These are phyloP conservation scores for Rhexocercosporidium sp. DNA, from an alignment of 2,329 filamentous ascomycete genomes.

Conservation along the genomic window DNA sequence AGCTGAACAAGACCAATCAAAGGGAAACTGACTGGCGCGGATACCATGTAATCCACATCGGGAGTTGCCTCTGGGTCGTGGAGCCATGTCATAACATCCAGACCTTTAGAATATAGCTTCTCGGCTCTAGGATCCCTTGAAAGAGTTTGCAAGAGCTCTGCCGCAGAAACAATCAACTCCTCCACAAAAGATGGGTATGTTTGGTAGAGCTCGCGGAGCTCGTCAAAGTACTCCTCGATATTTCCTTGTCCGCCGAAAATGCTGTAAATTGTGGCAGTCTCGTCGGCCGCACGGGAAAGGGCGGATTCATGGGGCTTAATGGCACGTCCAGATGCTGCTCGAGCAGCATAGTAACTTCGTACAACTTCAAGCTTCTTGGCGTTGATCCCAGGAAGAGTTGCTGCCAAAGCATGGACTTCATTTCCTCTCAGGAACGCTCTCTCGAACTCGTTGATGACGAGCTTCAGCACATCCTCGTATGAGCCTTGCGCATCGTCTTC, in stretches of 20 bases:
- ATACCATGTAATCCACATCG: conserved; percentile 92
- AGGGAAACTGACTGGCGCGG: conserved; percentile 92
- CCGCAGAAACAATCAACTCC: conserved; percentile 80
- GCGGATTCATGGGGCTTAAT: conserved; percentile 95
- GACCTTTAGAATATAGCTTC: conserved; percentile 96
- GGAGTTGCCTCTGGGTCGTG: conserved; percentile 88
- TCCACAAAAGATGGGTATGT: conserved; percentile 92
- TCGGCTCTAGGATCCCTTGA: conserved; percentile 84
- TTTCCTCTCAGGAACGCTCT: conserved; percentile 93
- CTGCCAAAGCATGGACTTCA: conserved; percentile 90
- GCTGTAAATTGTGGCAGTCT: conserved; percentile 83
- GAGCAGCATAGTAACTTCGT: conserved; percentile 88
- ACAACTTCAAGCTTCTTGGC: conserved; percentile 92
- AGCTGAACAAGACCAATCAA: conserved; percentile 96
- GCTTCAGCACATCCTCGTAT: conserved; percentile 90
- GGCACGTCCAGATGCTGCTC: conserved; percentile 80
- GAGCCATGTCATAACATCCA: conserved; percentile 94
- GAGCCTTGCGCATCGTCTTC: conserved; percentile 89
- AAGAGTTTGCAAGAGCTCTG: conserved; percentile 85
- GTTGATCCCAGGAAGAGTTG: conserved; percentile 85
- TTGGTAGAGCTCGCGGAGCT: conserved; percentile 87
- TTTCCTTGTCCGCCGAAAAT: conserved; percentile 98
- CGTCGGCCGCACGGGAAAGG: conserved; percentile 86
- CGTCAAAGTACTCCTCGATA: conserved; percentile 99
- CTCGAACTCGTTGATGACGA: conserved; percentile 95